Evolutionary conservation across 495 filamentous ascomycete species (phyloP), one percentile per base, ranked within the genome.

Genomic region (Halenospora varia): DNA sequence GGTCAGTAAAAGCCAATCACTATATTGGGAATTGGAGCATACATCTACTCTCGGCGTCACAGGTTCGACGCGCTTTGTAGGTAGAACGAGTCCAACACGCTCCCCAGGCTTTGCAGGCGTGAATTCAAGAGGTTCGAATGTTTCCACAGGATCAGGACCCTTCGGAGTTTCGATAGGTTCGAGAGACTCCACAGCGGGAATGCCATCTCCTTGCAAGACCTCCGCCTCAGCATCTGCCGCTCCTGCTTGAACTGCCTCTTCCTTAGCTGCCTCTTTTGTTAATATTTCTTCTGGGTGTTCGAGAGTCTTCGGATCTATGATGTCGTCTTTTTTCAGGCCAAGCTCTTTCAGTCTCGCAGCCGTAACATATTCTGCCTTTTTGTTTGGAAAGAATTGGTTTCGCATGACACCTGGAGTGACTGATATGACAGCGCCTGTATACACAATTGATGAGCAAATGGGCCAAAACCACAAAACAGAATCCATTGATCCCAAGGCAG

Each of bases 281-380:
- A 39, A 45, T 48, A 17, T 20, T 45, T 56, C 47, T 58, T 69
- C 61, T 46, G 62, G 57, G 62, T 42, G 77, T 78, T 4, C 64
- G 70, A 61, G 71, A 70, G 63, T 85, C 81, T 20, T 20, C 10
- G 81, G 69, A 60, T 80, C 76, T 17, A 77, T 63, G 8, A 68
- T 42, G 2, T 70, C 51, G 29, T 75, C 70, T 29, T 60, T 59
- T 19, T 70, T 61, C 11, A 68, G 59, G 22, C 73, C 73, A 42
- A 84, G 59, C 24, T 73, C 68, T 56, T 73, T 70, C 17, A 77
- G 41, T 51, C 78, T 69, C 13, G 66, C 56, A 6, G 56, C 17
- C 13, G 76, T 71, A n/a, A 83, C 61, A 66, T 86, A 86, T 54
- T 78, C 75, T 24, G 83, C 83, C 60, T 75, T 71, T 25, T 72